A percentile compares a stretch with the other conserved stretches of the same genome.
phyloP scores from a whole-genome alignment of 1,284 basidiomycete species.

The Ceratobasidium sp. region DNA sequence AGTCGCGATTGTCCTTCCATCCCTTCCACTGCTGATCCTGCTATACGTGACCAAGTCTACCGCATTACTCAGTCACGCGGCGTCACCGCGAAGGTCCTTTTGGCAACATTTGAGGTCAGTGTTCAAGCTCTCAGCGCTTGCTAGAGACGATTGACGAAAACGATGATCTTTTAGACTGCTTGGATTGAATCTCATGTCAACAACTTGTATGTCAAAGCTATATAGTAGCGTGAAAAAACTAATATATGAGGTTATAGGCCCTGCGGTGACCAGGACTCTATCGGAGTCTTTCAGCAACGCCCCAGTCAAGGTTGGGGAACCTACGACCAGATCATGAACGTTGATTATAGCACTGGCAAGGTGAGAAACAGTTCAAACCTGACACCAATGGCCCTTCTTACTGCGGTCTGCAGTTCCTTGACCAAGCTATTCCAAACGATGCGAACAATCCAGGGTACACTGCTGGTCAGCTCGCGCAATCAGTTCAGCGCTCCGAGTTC shows the following conservation, averaged over 20 bases:
- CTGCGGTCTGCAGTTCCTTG: slow-evolving; percentile 13
- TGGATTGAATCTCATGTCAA: slow-evolving; percentile 45
- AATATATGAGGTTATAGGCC: background rate
- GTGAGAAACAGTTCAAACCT: background rate
- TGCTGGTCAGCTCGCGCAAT: slow-evolving; percentile 39
- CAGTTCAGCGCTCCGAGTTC: slow-evolving; percentile 40
- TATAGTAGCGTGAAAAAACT: too few species aligned
- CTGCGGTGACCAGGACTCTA: slow-evolving; percentile 46
- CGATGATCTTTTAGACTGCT: slow-evolving; percentile 43
- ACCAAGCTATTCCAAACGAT: slow-evolving; percentile 36
- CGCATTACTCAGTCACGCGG: slow-evolving; percentile 15
- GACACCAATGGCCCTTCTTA: background rate
- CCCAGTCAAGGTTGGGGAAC: slow-evolving; percentile 46
- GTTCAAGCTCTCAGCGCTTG: background rate
- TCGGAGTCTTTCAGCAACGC: slow-evolving; percentile 47
- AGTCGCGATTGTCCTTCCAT: slow-evolving; percentile 22
- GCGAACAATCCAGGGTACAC: slow-evolving; percentile 27
- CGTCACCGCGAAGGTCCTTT: slow-evolving; percentile 36
- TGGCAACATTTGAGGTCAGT: slow-evolving; percentile 1
- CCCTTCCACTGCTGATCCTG: slow-evolving; percentile 29
- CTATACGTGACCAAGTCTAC: slow-evolving; percentile 37
- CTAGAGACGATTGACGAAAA: background rate
- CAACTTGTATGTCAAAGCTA: slow-evolving; percentile 36
- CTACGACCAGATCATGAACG: slow-evolving; percentile 46
- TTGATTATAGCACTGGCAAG: slow-evolving; percentile 39